These are phyloP conservation scores for Magnusiomyces paraingens DNA, from an alignment of 1,139 yeast species.

Conservation along the genomic window DNA sequence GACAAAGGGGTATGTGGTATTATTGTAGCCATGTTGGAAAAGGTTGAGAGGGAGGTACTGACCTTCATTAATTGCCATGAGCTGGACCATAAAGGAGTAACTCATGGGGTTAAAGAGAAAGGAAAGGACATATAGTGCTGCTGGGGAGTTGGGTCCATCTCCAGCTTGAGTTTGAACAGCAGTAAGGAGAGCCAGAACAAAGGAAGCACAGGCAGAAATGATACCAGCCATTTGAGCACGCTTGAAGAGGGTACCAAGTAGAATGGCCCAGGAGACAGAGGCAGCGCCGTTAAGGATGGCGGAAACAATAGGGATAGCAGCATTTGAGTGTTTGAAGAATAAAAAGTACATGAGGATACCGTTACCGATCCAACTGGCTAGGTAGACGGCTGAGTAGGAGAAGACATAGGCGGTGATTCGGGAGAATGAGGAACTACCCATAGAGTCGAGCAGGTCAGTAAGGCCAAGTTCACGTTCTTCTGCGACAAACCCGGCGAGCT, in stretches of 20 bases:
- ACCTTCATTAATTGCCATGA: slow-evolving; percentile 28
- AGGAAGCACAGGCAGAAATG: slow-evolving; percentile 30
- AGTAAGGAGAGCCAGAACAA: slow-evolving; percentile 30
- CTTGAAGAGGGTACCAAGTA: slow-evolving; percentile 30
- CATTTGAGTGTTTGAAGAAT: slow-evolving; percentile 26
- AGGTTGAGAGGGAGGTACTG: slow-evolving; percentile 22
- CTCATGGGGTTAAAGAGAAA: slow-evolving; percentile 35
- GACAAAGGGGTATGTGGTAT: slow-evolving; percentile 26
- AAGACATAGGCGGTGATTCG: slow-evolving; percentile 27
- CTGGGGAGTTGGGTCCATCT: slow-evolving; percentile 25
- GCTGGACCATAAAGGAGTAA: slow-evolving; percentile 30
- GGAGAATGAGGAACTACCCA: slow-evolving; percentile 29
- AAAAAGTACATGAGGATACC: slow-evolving; percentile 25
- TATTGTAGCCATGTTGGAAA: slow-evolving; percentile 26
- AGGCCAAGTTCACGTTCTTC: slow-evolving; percentile 33
- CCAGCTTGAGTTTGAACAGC: slow-evolving; percentile 29
- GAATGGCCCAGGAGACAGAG: slow-evolving; percentile 30
- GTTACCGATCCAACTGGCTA: slow-evolving; percentile 32
- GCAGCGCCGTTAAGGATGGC: slow-evolving; percentile 32
- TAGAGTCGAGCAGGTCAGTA: slow-evolving; percentile 28
- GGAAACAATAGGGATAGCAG: slow-evolving; percentile 30
- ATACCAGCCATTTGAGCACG: slow-evolving; percentile 35
- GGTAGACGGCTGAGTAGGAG: slow-evolving; percentile 29
- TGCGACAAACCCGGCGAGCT: slow-evolving; percentile 33
- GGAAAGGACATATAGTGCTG: slow-evolving; percentile 29